Evolutionary conservation across 306 rosid genomes (phyloP).

Genomic region (Medicago arabica): DNA sequence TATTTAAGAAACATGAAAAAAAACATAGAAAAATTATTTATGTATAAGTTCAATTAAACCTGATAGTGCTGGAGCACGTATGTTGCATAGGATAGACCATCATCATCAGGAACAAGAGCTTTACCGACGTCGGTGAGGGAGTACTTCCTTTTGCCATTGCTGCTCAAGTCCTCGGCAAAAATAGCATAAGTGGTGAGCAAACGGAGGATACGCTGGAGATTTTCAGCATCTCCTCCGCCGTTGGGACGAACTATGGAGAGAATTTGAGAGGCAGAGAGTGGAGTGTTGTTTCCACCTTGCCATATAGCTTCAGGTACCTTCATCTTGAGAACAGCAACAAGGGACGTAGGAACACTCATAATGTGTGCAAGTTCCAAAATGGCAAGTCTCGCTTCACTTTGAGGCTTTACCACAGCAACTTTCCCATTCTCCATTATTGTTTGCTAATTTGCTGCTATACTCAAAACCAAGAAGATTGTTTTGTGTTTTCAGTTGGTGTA

Average conservation of each 20-base stretch:
- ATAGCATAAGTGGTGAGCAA: constrained; percentile 71
- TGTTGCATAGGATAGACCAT: constrained; percentile 63
- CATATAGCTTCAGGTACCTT: constrained; percentile 73
- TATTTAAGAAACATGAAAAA: too few species aligned
- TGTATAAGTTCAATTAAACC: constrained; percentile 36
- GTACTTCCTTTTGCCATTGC: constrained; percentile 49
- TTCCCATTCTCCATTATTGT: neutral
- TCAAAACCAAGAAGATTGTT: neutral
- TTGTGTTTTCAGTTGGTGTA: neutral
- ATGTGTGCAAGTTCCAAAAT: constrained; percentile 81
- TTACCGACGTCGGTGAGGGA: constrained; percentile 71
- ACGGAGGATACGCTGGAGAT: constrained; percentile 79
- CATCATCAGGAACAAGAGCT: constrained; percentile 60
- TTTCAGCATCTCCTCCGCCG: constrained; percentile 63
- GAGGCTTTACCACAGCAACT: constrained; percentile 12
- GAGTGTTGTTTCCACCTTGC: constrained; percentile 65
- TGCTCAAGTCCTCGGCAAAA: constrained; percentile 59
- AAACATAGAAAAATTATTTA: too few species aligned
- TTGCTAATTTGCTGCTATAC: neutral
- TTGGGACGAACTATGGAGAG: constrained; percentile 52
- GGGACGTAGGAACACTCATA: constrained; percentile 92
- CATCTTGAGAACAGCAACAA: constrained; percentile 69
- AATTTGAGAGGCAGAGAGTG: constrained; percentile 68
- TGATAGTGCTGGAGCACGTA: constrained; percentile 85
- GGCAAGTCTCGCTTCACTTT: constrained; percentile 54